Base-by-base conservation (phyloP, 139 green algal species). In the Pseudopediastrum boryanum region DNA sequence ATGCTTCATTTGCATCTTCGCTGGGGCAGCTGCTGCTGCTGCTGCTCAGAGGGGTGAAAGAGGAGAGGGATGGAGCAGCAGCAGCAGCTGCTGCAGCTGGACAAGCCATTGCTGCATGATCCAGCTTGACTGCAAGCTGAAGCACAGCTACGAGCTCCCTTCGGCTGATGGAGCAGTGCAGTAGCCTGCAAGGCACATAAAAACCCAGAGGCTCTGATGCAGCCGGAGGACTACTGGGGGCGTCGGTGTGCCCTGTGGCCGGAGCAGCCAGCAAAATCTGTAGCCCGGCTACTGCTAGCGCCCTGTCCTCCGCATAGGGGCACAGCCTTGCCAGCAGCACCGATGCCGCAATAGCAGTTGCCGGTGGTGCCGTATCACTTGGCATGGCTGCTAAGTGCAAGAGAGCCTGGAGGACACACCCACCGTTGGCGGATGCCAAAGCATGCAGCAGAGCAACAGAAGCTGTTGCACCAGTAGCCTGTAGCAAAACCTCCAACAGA, bases 51-150 rank as follows among this genome's bases (percentile, higher is more conserved):
- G 16, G 21, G 41, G 43, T 42, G 42, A 42, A 25, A 74, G 39
- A n/a, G 56, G 66, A 36, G 39, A 39, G 27, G 58, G 66, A 27
- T 74, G 66, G n/a, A 50, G 27, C 54, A 64, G 54, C 21, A 64
- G 6, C 12, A 6, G 54, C 54, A 64, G 2, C 54, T 33, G 54
- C 54, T 33, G 54, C 7, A 21, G 54, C 2, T 6, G 12, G 27
- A 29, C 35, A 27, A 9, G 10, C 54, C 33, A 29, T 29, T 36
- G 21, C 21, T 8, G 21, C 16, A 33, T 7, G 16, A 27, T 64
- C 16, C 2, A 36, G 13, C 9, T 27, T 16, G 33, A 8, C 21
- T 29, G 21, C 54, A 27, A 64, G 54, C 54, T 64, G 54, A 6
- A 3, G 21, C 33, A 64, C 13, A 64, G 54, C 6, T 64, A 27